A percentile compares a stretch with the other conserved stretches of the same genome.
Conservation (phyloP, 139 green algal genomes). For the Chlamydomonas eustigma region DNA sequence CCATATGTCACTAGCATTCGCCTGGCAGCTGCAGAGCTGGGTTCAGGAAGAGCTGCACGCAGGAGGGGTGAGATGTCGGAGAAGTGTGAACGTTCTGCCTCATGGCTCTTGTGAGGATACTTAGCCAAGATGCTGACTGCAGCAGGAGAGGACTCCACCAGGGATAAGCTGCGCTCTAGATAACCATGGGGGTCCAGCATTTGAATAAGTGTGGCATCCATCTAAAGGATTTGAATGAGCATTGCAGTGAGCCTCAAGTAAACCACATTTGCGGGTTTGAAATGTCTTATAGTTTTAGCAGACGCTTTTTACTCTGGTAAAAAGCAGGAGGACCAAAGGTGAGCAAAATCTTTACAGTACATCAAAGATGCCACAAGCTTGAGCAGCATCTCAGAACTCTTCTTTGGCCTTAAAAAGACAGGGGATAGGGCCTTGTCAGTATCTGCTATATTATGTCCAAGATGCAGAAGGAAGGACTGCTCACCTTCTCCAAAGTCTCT, state of each 20-base stretch:
- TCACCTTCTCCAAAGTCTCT: constrained; percentile 19
- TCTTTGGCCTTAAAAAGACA: too few species aligned
- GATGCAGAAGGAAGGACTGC: too few species aligned
- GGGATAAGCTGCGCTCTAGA: constrained; percentile 37
- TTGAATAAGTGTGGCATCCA: constrained; percentile 35
- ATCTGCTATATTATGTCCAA: too few species aligned
- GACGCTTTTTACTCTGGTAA: too few species aligned
- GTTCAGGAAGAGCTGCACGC: constrained; percentile 18
- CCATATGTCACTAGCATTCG: constrained; percentile 2
- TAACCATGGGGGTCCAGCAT: constrained; percentile 52
- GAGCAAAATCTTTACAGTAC: neutral
- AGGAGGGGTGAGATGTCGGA: constrained; percentile 17
- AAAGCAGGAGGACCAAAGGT: neutral
- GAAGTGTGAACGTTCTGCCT: constrained; percentile 19
- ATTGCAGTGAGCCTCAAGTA: too few species aligned
- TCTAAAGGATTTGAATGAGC: too few species aligned
- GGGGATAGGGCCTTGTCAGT: too few species aligned
- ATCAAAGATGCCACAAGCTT: neutral
- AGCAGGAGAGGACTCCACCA: constrained; percentile 37
- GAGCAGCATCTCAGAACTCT: too few species aligned
- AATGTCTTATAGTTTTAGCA: too few species aligned
- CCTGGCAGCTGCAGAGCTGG: constrained; percentile 8
- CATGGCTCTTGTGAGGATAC: constrained; percentile 31
- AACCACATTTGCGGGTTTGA: too few species aligned
- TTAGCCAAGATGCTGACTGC: constrained; percentile 35